Base-by-base conservation (phyloP, 208 protist genomes). In the Lotmaria passim region DNA sequence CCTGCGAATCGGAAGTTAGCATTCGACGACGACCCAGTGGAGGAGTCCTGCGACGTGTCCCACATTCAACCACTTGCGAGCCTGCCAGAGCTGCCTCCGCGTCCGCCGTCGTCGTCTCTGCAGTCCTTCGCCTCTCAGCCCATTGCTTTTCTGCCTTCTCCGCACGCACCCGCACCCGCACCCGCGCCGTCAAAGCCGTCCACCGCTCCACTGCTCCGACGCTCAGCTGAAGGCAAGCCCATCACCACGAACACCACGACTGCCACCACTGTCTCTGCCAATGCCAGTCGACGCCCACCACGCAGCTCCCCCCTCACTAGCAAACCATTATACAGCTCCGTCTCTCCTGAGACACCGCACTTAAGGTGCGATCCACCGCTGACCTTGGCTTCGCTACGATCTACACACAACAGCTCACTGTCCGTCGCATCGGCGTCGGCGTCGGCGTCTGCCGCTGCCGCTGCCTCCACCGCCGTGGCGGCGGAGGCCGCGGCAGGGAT, bases 1-100 rank as follows among this genome's bases (percentile, higher is more conserved):
- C 39, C 63, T 15, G 39, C 52, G 12, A 41, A 11, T 2, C 63
- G 63, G 17, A 69, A 58, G 47, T 26, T 69, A 26, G 63, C 63
- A 5, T 69, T 69, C 19, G 63, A 41, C 7, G 63, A 60, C 1
- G 63, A 69, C 2, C 51, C 26, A 6, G 33, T 39, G 15, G 39
- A 58, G 10, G 51, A 46, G 14, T 3, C 3, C n/a, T 3, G 2
- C 24, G 38, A 34, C 23, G 14, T 3, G 56, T n/a, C 21, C 5
- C 10, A 34, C 34, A 15, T 8, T 11, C 58, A 51, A n/a, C 41
- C 7, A 17, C 58, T 41, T 1, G 15, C 58, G 43, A 66, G 60
- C 23, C 34, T 66, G 33, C 51, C 63, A 10, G 50, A 50, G 51
- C 51, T 50, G 34, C 63, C 31, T 36, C 63, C 63, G 21, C 48